Conservation (phyloP, 371 early-diverging fungal genomes). For the Parasitella parasitica region DNA sequence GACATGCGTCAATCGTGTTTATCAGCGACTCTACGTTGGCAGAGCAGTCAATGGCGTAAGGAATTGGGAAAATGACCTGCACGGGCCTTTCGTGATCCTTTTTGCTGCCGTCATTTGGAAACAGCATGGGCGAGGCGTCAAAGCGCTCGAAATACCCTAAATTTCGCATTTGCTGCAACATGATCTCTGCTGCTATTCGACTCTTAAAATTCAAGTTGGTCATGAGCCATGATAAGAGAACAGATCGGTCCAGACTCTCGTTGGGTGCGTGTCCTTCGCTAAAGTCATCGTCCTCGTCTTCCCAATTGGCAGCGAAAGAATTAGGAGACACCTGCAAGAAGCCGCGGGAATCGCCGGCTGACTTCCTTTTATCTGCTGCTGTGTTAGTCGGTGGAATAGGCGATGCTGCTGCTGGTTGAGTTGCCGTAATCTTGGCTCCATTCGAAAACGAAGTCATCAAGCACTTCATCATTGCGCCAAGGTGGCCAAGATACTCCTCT, state of each 20-base stretch:
- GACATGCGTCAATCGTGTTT: conserved; percentile 52
- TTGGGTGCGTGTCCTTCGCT: conserved; percentile 20
- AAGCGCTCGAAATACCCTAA: conserved; percentile 55
- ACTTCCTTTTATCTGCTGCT: conserved; percentile 12
- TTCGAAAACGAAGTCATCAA: conserved; percentile 14
- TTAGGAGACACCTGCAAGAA: conserved; percentile 30
- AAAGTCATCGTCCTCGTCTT: conserved; percentile 18
- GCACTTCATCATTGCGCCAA: conserved; percentile 48
- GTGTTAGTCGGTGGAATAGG: neutral
- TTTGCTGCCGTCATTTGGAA: conserved; percentile 1
- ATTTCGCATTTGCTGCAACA: conserved; percentile 60
- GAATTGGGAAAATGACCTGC: conserved; percentile 53
- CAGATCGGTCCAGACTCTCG: conserved; percentile 32
- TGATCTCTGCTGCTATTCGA: conserved; percentile 17
- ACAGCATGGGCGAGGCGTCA: conserved; percentile 53
- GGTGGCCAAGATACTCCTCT: conserved; percentile 42
- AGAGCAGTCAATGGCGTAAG: conserved; percentile 54
- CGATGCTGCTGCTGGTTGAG: neutral
- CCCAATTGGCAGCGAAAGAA: conserved; percentile 14
- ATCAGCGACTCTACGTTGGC: conserved; percentile 51
- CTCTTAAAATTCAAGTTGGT: conserved; percentile 34
- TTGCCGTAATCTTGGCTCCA: neutral
- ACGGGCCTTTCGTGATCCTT: conserved; percentile 9
- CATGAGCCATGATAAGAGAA: conserved; percentile 40
- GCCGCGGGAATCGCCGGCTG: conserved; percentile 28